phyloP scores from a whole-genome alignment of 371 early-diverging fungal genomes.

The Lichtheimia corymbifera region DNA sequence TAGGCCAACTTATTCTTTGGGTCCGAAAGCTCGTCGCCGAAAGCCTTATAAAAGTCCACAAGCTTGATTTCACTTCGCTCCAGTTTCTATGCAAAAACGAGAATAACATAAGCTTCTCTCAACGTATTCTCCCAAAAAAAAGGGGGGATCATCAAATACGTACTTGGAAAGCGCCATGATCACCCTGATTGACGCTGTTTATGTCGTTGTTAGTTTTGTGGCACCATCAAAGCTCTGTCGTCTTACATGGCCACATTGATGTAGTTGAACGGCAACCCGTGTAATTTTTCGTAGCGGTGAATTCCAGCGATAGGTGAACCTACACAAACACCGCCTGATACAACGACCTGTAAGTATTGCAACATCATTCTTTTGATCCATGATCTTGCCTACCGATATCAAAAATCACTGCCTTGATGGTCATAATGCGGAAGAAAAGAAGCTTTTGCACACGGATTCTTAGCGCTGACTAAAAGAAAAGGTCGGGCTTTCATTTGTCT shows the following conservation, averaged over 20 bases:
- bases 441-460: neutral
- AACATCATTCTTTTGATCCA: too few relatives aligned
- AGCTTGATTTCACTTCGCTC: slow-evolving; percentile 75
- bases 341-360: neutral
- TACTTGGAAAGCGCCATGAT: slow-evolving; percentile 70
- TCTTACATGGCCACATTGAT: slow-evolving; percentile 79
- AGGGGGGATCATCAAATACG: neutral
- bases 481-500: too few relatives aligned
- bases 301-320: slow-evolving; percentile 83
- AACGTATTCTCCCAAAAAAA: neutral
- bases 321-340: slow-evolving; percentile 77
- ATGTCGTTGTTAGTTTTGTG: neutral
- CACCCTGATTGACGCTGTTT: slow-evolving; percentile 53
- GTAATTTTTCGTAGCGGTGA: slow-evolving; percentile 62
- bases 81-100: slow-evolving; percentile 50
- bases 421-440: slow-evolving; percentile 9
- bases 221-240: neutral
- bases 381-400: slow-evolving; percentile 52
- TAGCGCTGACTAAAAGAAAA: too few relatives aligned
- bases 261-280: slow-evolving; percentile 76
- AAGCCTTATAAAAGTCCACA: slow-evolving; percentile 64
- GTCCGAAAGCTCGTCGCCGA: slow-evolving; percentile 66
- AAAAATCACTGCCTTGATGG: slow-evolving; percentile 68
- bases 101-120: neutral
- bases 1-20: slow-evolving; percentile 54